Percentiles rank a stretch among this genome's conserved stretches.
Conservation (phyloP, 2,329 filamentous ascomycete species). For the Paecilomyces sp. region DNA sequence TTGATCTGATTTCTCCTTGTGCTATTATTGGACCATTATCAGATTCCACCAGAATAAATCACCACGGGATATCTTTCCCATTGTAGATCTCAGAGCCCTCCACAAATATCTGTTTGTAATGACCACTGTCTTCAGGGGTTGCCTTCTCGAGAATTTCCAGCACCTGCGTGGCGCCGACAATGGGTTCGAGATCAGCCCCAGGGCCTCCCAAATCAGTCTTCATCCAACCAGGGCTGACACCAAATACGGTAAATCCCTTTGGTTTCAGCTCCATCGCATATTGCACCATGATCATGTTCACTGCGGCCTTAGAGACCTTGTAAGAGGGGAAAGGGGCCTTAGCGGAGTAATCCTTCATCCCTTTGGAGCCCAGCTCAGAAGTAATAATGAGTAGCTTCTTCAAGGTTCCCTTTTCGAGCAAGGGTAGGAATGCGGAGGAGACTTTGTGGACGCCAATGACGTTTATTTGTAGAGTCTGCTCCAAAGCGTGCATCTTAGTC, state of each 20-base stretch:
- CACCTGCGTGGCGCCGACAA: not conserved
- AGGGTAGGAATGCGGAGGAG: conserved; percentile 20
- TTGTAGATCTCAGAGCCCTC: not conserved
- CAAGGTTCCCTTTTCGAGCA: conserved; percentile 17
- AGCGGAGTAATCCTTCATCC: not conserved
- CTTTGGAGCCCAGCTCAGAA: not conserved
- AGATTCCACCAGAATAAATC: not conserved
- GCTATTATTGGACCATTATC: too few relatives aligned
- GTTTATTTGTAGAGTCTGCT: conserved; percentile 25
- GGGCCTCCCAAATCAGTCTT: conserved; percentile 29
- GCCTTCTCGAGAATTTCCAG: not conserved
- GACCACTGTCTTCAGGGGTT: not conserved
- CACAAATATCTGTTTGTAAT: not conserved
- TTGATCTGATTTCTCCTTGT: too few relatives aligned
- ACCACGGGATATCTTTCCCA: not conserved
- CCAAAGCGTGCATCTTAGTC: conserved; percentile 11
- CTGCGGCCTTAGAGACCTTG: conserved; percentile 36
- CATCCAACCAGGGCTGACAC: conserved; percentile 34
- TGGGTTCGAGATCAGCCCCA: conserved; percentile 21
- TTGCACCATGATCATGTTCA: conserved; percentile 37
- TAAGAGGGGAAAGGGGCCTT: conserved; percentile 21
- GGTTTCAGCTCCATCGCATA: conserved; percentile 19
- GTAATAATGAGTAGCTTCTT: conserved; percentile 23
- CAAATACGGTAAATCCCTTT: conserved; percentile 31
- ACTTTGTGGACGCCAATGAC: conserved; percentile 26